phyloP scores from a whole-genome alignment of 2,329 filamentous ascomycete genomes.

The Sporothrix euskadiensis region DNA sequence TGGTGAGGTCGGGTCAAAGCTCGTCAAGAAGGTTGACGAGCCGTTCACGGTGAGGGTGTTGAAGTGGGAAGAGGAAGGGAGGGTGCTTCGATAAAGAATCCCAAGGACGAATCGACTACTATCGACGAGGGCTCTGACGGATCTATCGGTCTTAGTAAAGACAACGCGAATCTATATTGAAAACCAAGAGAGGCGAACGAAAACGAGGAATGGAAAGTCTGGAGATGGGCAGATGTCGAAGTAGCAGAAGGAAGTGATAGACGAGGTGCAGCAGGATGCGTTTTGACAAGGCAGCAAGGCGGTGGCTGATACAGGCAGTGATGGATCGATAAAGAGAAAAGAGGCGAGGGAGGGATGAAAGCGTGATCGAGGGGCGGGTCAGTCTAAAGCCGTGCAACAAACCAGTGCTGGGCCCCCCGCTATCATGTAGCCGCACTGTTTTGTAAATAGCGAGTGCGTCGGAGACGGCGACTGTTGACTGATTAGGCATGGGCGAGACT shows the following conservation, averaged over 20 bases:
- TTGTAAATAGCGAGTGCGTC: background rate
- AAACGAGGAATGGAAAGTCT: background rate
- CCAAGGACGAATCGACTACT: background rate
- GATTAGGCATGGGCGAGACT: background rate
- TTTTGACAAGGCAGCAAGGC: constrained; percentile 20
- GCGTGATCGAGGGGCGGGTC: constrained; percentile 19
- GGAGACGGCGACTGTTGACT: constrained; percentile 10
- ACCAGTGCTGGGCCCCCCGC: background rate
- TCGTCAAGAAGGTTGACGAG: constrained; percentile 35
- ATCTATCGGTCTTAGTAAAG: background rate
- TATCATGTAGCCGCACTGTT: constrained; percentile 6
- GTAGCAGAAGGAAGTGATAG: background rate
- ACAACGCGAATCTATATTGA: background rate
- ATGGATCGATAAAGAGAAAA: constrained; percentile 17
- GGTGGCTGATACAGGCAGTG: background rate
- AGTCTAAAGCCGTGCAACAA: background rate
- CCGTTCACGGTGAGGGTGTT: background rate
- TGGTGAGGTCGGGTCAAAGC: constrained; percentile 45
- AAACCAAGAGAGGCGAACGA: background rate
- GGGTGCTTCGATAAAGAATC: background rate
- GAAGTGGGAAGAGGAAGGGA: background rate
- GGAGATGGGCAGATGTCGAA: background rate
- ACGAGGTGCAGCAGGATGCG: background rate
- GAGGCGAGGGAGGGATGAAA: constrained; percentile 9
- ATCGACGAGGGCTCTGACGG: background rate